A percentile compares a stretch with the other conserved stretches of the same genome.
phyloP scores from a whole-genome alignment of 208 protist species.

The Balamuthia mandrillaris region DNA sequence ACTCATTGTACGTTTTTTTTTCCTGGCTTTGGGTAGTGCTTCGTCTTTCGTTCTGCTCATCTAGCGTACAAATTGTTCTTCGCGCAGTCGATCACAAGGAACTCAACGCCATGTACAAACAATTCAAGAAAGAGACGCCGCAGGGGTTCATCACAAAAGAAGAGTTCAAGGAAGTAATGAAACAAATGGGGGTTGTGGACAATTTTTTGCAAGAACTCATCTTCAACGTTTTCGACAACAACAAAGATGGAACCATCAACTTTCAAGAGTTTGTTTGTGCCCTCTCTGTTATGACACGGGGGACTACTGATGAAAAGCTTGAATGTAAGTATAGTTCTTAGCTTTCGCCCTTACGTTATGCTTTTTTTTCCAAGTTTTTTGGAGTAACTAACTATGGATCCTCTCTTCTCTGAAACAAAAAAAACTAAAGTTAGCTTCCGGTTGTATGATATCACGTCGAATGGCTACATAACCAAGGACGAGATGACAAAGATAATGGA shows the following conservation, averaged over 20 bases:
- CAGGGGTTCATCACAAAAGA: slow-evolving; percentile 38
- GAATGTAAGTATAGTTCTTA: slow-evolving; percentile 51
- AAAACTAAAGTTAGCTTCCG: slow-evolving; percentile 76
- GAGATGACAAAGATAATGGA: slow-evolving; percentile 84
- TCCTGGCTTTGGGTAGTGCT: not conserved
- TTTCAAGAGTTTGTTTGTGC: slow-evolving; percentile 60
- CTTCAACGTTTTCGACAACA: slow-evolving; percentile 62
- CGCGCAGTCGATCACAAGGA: slow-evolving; percentile 27
- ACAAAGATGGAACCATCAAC: slow-evolving; percentile 55
- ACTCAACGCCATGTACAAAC: slow-evolving; percentile 53
- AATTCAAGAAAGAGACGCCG: slow-evolving; percentile 56
- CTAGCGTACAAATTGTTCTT: not conserved
- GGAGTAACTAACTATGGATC: not conserved
- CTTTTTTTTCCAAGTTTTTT: not conserved
- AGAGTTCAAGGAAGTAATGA: slow-evolving; percentile 57
- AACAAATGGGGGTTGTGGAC: slow-evolving; percentile 16
- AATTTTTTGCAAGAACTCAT: slow-evolving; percentile 21
- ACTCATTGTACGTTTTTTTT: not conserved
- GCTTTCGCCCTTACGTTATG: not conserved
- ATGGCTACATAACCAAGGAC: slow-evolving; percentile 77
- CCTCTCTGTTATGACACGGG: slow-evolving; percentile 58
- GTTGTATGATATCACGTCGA: slow-evolving; percentile 85
- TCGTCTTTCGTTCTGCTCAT: not conserved
- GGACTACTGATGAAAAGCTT: slow-evolving; percentile 60
- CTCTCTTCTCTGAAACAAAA: too few species aligned